phyloP scores from a whole-genome alignment of 306 rosid genomes.

The Cicer bijugum region DNA sequence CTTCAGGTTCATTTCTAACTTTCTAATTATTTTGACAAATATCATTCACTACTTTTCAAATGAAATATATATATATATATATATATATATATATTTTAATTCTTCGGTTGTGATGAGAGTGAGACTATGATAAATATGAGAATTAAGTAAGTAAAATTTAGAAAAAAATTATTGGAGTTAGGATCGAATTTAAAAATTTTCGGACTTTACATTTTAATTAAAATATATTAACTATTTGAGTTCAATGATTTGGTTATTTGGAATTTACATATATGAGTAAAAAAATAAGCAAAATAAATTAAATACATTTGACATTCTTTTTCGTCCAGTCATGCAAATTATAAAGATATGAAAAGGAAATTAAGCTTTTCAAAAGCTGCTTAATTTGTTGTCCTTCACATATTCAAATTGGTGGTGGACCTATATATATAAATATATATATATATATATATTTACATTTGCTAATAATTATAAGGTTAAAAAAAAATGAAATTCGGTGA shows the following conservation, averaged over 20 bases:
- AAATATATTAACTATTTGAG: too few relatives aligned
- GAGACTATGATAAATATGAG: too few relatives aligned
- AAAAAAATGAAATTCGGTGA: constrained; percentile 13
- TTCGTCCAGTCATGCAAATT: constrained; percentile 59
- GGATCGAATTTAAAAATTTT: too few relatives aligned
- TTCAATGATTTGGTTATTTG: too few relatives aligned
- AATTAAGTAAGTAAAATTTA: too few relatives aligned
- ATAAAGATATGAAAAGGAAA: constrained; percentile 49
- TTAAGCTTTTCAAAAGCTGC: constrained; percentile 58
- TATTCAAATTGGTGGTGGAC: constrained; percentile 51
- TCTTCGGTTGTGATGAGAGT: too few relatives aligned
- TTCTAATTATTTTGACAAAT: not conserved
- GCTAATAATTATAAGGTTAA: constrained; percentile 42
- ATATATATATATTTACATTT: constrained; percentile 46
- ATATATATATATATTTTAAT: too few relatives aligned
- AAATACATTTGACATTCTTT: constrained; percentile 50
- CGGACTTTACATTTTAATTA: too few relatives aligned
- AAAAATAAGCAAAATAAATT: constrained; percentile 24
- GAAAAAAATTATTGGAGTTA: too few relatives aligned
- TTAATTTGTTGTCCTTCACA: constrained; percentile 52
- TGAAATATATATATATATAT: too few relatives aligned
- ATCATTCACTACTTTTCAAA: not conserved
- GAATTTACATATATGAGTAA: too few relatives aligned
- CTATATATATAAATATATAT: constrained; percentile 39
- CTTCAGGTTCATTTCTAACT: constrained; percentile 49